Percentiles rank a stretch among this genome's conserved stretches.
Conservation (phyloP, 768 basidiomycete species). For the Boletus rufocinnamomeus region DNA sequence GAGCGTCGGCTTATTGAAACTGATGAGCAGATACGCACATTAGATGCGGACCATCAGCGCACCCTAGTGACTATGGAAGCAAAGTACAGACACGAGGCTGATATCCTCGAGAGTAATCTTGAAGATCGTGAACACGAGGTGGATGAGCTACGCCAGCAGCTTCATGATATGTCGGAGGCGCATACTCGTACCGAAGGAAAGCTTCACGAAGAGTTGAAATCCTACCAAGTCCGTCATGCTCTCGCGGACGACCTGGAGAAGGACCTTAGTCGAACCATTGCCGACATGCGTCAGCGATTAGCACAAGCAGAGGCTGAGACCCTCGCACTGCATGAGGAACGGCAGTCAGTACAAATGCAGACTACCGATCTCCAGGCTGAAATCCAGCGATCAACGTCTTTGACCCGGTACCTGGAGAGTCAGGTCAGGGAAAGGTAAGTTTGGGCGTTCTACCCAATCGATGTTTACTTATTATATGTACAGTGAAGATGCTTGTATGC, state of each 20-base stretch:
- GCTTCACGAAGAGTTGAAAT: conserved; percentile 26
- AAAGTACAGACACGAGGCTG: conserved; percentile 35
- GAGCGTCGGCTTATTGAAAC: conserved; percentile 32
- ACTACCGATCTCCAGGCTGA: conserved; percentile 65
- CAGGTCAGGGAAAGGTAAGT: conserved; percentile 64
- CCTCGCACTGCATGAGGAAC: conserved; percentile 50
- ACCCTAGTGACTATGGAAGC: conserved; percentile 32
- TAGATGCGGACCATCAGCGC: conserved; percentile 31
- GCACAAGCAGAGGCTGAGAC: conserved; percentile 41
- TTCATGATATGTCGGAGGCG: conserved; percentile 41
- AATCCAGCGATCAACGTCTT: conserved; percentile 60
- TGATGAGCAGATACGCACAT: conserved; percentile 22
- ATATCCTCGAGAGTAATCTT: conserved; percentile 40
- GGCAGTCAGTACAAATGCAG: conserved; percentile 50
- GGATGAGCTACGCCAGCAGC: conserved; percentile 36
- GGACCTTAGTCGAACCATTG: conserved; percentile 40
- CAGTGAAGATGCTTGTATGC: conserved; percentile 50
- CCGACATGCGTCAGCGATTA: conserved; percentile 41
- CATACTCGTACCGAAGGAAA: conserved; percentile 36
- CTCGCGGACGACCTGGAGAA: conserved; percentile 37
- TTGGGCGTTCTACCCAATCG: not conserved
- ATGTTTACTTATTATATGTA: conserved; percentile 11
- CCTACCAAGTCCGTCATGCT: conserved; percentile 30
- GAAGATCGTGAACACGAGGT: conserved; percentile 40
- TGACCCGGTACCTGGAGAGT: conserved; percentile 62